Conservation (phyloP, 1,284 basidiomycete genomes). For the Bjerkandera adusta region DNA sequence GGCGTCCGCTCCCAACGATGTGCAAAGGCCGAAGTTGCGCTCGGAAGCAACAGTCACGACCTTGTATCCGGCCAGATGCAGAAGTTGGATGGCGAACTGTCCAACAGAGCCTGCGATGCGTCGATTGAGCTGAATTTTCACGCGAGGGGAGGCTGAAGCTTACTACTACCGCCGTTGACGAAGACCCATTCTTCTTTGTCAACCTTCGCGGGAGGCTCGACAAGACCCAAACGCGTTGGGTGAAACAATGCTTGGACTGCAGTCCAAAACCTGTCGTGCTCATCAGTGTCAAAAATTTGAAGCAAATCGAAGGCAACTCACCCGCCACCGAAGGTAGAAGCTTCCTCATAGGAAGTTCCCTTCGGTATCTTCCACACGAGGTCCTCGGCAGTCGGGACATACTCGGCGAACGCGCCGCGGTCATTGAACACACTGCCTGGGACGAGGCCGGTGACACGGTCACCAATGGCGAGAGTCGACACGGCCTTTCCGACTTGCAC, state of each 20-base stretch:
- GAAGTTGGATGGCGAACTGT: conserved; percentile 42
- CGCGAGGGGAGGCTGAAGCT: not conserved
- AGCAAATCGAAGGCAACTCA: conserved; percentile 19
- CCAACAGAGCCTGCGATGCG: conserved; percentile 36
- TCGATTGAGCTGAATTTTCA: not conserved
- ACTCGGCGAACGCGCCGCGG: conserved; percentile 39
- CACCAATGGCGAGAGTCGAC: conserved; percentile 20
- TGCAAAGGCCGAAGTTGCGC: conserved; percentile 36
- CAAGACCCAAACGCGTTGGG: conserved; percentile 21
- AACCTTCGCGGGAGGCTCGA: conserved; percentile 22
- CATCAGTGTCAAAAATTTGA: not conserved
- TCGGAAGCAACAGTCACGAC: conserved; percentile 40
- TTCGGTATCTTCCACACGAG: conserved; percentile 33
- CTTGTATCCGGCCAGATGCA: conserved; percentile 37
- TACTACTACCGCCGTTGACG: too few species aligned
- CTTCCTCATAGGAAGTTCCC: conserved; percentile 32
- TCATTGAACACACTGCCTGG: conserved; percentile 24
- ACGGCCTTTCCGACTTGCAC: conserved; percentile 24
- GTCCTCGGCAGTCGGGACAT: conserved; percentile 31
- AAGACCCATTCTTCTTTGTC: conserved; percentile 24
- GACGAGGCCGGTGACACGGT: conserved; percentile 25
- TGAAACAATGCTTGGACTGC: conserved; percentile 35
- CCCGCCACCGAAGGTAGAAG: conserved; percentile 37
- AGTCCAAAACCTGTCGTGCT: conserved; percentile 28
- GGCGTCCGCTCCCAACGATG: conserved; percentile 38